Evolutionary conservation across 169 alveolate species (phyloP).

Genomic region (Plasmodium knowlesi): DNA sequence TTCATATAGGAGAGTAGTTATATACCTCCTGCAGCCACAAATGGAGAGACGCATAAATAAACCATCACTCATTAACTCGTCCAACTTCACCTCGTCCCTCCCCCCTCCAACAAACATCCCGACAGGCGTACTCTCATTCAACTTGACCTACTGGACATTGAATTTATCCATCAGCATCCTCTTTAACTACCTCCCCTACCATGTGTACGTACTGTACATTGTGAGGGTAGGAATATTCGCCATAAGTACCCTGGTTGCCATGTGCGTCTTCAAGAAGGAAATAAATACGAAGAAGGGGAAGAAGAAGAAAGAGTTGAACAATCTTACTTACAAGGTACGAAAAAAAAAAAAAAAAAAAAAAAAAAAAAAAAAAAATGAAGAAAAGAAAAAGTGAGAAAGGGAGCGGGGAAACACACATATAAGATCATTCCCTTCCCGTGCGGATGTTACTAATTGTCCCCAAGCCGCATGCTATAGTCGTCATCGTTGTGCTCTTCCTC

Average conservation of each 20-base stretch:
- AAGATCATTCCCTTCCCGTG: background rate
- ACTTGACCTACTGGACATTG: constrained; percentile 43
- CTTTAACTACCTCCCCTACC: constrained; percentile 50
- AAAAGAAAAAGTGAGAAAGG: too few species aligned
- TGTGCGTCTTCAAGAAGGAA: background rate
- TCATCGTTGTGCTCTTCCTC: background rate
- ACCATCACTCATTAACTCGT: background rate
- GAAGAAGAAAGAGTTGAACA: background rate
- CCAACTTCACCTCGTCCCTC: background rate
- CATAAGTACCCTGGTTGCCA: constrained; percentile 27
- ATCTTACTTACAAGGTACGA: constrained; percentile 43
- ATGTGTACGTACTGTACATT: constrained; percentile 32
- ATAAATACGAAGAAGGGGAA: background rate
- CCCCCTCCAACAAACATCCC: background rate
- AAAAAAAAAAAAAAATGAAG: too few species aligned
- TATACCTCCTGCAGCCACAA: background rate
- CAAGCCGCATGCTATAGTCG: background rate
- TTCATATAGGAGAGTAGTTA: background rate
- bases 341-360: background rate
- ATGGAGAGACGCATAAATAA: background rate
- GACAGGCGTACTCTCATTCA: constrained; percentile 46
- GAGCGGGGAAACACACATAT: background rate
- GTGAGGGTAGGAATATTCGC: constrained; percentile 11
- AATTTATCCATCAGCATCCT: constrained; percentile 13
- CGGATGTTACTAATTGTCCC: background rate